phyloP scores from a whole-genome alignment of 169 alveolate genomes.

The Theileria parva region DNA sequence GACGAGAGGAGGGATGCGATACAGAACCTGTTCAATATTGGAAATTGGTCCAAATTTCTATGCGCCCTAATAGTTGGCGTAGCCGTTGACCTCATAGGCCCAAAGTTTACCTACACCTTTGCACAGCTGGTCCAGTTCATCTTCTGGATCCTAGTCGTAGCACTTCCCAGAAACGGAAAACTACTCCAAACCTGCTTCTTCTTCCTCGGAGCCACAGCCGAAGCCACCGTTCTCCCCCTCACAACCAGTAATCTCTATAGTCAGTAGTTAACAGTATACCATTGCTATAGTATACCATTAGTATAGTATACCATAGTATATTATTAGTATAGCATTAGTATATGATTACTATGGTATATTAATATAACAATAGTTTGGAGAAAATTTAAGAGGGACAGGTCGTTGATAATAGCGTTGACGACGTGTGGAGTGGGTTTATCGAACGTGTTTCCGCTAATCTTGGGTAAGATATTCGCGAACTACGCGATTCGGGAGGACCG shows the following conservation, averaged over 20 bases:
- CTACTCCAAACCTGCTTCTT: slow-evolving; percentile 23
- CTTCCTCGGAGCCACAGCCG: slow-evolving; percentile 35
- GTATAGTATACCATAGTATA: background rate
- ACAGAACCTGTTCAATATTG: slow-evolving; percentile 33
- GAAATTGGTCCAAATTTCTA: slow-evolving; percentile 23
- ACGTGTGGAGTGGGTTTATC: no score
- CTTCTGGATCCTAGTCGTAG: slow-evolving; percentile 17
- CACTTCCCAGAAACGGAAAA: slow-evolving; percentile 14
- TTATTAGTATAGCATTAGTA: no score
- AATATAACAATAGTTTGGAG: no score
- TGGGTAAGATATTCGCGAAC: no score
- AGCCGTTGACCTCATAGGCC: slow-evolving; percentile 29
- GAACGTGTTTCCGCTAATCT: no score
- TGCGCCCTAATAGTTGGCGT: slow-evolving; percentile 23
- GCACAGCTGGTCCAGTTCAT: slow-evolving; percentile 14
- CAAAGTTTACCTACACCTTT: slow-evolving; percentile 19
- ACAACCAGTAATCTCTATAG: background rate
- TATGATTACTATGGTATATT: no score
- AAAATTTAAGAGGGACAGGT: no score
- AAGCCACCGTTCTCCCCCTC: slow-evolving; percentile 36
- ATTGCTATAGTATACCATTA: slow-evolving; percentile 15
- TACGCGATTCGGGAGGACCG: no score
- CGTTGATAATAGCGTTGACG: no score
- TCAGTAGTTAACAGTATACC: no score
- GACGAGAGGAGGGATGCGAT: slow-evolving; percentile 21